phyloP scores from a whole-genome alignment of 2,329 filamentous ascomycete genomes.

The Pezicula carpinea region DNA sequence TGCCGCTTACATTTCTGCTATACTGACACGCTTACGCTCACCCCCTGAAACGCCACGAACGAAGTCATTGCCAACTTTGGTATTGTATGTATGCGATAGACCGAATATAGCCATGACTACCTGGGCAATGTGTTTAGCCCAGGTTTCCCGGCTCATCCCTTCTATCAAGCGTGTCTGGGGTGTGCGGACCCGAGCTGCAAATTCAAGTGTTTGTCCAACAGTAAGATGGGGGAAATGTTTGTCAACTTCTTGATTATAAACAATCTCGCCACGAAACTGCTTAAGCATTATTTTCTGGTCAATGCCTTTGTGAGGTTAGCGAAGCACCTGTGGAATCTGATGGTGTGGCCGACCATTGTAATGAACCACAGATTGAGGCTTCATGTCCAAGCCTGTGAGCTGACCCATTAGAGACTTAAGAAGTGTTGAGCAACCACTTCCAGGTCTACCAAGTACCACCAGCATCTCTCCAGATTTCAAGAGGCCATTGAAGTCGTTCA shows the following conservation, averaged over 20 bases:
- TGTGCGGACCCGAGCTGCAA: slow-evolving; percentile 65
- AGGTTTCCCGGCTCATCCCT: slow-evolving; percentile 52
- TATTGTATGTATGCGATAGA: slow-evolving; percentile 66
- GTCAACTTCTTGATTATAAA: slow-evolving; percentile 75
- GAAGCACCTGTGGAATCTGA: slow-evolving; percentile 41
- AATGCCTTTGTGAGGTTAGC: slow-evolving; percentile 46
- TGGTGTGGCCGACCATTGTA: slow-evolving; percentile 60
- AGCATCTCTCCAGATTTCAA: slow-evolving; percentile 62
- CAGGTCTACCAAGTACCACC: slow-evolving; percentile 63
- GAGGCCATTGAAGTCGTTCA: slow-evolving; percentile 60
- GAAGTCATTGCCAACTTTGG: slow-evolving; percentile 71
- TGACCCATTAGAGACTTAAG: slow-evolving; percentile 58
- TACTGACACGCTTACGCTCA: slow-evolving; percentile 71
- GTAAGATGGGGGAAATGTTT: slow-evolving; percentile 73
- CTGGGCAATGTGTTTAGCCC: slow-evolving; percentile 36
- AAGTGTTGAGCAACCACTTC: slow-evolving; percentile 60
- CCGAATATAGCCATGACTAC: slow-evolving; percentile 69
- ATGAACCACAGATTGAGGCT: slow-evolving; percentile 46
- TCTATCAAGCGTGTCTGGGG: slow-evolving; percentile 52
- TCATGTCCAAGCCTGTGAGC: slow-evolving; percentile 51
- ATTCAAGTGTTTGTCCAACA: slow-evolving; percentile 69
- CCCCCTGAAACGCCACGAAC: slow-evolving; percentile 66
- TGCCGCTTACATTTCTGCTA: no score
- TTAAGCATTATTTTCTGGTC: slow-evolving; percentile 46
- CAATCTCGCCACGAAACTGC: slow-evolving; percentile 59